Conservation (phyloP, 768 basidiomycete species). For the Hypholoma fasciculare region DNA sequence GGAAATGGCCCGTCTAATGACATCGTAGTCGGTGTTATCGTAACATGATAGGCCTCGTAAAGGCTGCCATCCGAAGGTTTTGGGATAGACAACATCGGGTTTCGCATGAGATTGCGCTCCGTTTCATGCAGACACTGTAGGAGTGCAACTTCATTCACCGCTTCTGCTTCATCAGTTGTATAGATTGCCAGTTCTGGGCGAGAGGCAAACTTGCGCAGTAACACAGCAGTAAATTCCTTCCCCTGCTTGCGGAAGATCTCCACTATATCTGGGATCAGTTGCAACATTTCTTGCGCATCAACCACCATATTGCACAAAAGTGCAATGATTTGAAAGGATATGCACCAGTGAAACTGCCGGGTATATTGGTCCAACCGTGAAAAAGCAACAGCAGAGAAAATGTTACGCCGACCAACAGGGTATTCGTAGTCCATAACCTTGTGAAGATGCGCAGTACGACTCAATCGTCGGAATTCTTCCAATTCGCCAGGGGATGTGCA, state of each 20-base stretch:
- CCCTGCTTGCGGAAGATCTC: conserved; percentile 29
- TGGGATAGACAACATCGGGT: conserved; percentile 20
- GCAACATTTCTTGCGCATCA: conserved; percentile 52
- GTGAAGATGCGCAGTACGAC: conserved; percentile 37
- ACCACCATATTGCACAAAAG: conserved; percentile 38
- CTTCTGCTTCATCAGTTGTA: conserved; percentile 23
- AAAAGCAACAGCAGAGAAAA: conserved; percentile 43
- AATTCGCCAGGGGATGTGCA: conserved; percentile 36
- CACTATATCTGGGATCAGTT: conserved; percentile 35
- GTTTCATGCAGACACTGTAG: conserved; percentile 29
- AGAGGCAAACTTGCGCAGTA: conserved; percentile 41
- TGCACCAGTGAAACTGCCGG: conserved; percentile 38
- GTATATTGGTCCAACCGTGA: conserved; percentile 32
- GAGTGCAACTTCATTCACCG: conserved; percentile 19
- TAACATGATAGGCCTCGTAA: conserved; percentile 29
- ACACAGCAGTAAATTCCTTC: conserved; percentile 31
- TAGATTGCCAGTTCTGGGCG: conserved; percentile 22
- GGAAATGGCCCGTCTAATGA: conserved; percentile 52
- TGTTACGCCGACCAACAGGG: conserved; percentile 36
- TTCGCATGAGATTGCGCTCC: conserved; percentile 23
- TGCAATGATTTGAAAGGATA: conserved; percentile 64
- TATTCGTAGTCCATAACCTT: conserved; percentile 34
- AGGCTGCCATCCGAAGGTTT: conserved; percentile 32
- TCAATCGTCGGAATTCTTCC: conserved; percentile 36
- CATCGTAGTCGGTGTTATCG: conserved; percentile 56